These are phyloP conservation scores for Naganishia randhawae DNA, from an alignment of 768 basidiomycete species.

Conservation along the genomic window DNA sequence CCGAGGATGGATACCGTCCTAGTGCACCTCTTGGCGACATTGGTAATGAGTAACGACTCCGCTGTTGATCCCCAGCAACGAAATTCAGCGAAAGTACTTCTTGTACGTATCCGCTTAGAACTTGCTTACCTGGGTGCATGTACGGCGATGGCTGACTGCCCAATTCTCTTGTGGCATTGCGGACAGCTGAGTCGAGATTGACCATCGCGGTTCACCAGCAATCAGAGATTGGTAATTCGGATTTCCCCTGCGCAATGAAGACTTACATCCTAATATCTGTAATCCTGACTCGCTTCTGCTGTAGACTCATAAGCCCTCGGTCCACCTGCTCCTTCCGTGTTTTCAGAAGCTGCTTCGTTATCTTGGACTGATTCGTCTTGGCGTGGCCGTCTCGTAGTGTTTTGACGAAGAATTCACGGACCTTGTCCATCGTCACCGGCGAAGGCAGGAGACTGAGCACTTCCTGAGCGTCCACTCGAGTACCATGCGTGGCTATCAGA, in stretches of 20 bases:
- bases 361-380: conserved; percentile 62
- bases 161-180: conserved; percentile 89
- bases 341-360: conserved; percentile 67
- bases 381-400: conserved; percentile 60
- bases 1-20: neutral
- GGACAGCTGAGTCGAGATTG: conserved; percentile 64
- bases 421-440: conserved; percentile 74
- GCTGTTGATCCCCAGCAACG: neutral
- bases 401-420: conserved; percentile 72
- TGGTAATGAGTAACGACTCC: conserved; percentile 20
- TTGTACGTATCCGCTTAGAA: too few relatives aligned
- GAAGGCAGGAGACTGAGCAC: conserved; percentile 85
- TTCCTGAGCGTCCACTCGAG: conserved; percentile 73
- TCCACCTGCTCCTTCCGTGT: conserved; percentile 75
- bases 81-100: neutral
- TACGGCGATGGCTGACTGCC: conserved; percentile 87
- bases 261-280: conserved; percentile 88
- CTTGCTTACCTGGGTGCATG: conserved; percentile 72
- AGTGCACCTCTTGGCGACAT: neutral
- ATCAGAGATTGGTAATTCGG: neutral
- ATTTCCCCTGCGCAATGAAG: neutral
- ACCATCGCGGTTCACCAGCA: neutral
- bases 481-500: conserved; percentile 79
- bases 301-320: conserved; percentile 66
- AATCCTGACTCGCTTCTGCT: conserved; percentile 78